A percentile compares a stretch with the other conserved stretches of the same genome.
These are phyloP conservation scores for Paramecium bursaria DNA, from an alignment of 73 alveolate species.

Conservation along the genomic window DNA sequence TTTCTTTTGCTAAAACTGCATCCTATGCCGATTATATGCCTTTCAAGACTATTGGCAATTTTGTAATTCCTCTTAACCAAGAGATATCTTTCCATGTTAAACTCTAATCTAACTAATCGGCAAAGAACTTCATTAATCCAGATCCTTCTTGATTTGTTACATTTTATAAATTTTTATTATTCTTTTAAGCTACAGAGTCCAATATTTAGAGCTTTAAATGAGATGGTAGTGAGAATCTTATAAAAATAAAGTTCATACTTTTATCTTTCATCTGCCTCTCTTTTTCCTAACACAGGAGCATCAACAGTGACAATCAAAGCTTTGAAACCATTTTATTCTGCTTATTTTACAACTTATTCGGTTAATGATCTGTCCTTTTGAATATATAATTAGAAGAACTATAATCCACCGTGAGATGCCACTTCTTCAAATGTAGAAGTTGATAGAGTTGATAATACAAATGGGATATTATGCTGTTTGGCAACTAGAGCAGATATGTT, in stretches of 20 bases:
- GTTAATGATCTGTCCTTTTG: conserved; percentile 75
- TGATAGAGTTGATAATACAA: conserved; percentile 77
- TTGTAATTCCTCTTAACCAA: conserved; percentile 73
- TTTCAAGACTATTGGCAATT: conserved; percentile 83
- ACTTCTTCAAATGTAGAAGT: conserved; percentile 78
- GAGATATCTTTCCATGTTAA: conserved; percentile 82
- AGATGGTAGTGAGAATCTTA: conserved; percentile 76
- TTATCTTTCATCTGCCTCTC: conserved; percentile 84
- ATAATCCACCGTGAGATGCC: conserved; percentile 70
- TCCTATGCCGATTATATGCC: conserved; percentile 89
- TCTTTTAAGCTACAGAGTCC: conserved; percentile 60
- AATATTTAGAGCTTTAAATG: conserved; percentile 76
- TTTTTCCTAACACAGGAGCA: conserved; percentile 82
- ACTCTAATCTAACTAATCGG: conserved; percentile 75
- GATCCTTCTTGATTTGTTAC: conserved; percentile 70
- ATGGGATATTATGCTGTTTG: conserved; percentile 64
- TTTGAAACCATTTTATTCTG: conserved; percentile 77
- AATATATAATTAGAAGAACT: conserved; percentile 65
- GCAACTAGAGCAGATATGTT: conserved; percentile 81
- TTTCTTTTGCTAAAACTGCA: conserved; percentile 78
- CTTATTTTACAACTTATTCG: conserved; percentile 74
- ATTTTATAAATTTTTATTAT: not conserved
- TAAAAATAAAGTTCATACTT: not conserved
- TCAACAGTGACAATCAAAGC: conserved; percentile 86
- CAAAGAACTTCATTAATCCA: conserved; percentile 78